Evolutionary conservation across 257 asterid genomes (phyloP).

Genomic region (Lavandula angustifolia): DNA sequence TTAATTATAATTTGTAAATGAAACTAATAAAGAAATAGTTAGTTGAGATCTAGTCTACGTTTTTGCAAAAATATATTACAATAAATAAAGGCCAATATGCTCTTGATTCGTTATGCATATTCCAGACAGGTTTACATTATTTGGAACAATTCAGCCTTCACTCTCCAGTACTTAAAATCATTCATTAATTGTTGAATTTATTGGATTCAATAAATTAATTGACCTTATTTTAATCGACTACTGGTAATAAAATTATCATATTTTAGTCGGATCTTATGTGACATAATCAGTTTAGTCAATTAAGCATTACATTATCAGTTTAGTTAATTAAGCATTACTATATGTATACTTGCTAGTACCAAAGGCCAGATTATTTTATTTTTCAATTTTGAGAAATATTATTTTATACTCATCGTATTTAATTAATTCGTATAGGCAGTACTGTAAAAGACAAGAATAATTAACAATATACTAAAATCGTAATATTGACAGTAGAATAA

Average conservation of each 20-base stretch:
- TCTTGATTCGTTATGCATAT: slow-evolving; percentile 28
- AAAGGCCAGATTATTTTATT: too few species aligned
- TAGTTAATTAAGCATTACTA: too few species aligned
- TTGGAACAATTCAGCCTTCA: not conserved
- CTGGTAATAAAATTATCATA: too few species aligned
- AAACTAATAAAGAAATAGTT: not conserved
- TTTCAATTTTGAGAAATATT: too few species aligned
- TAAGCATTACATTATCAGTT: too few species aligned
- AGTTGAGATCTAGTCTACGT: slow-evolving; percentile 30
- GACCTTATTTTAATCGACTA: not conserved
- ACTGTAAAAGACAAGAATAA: too few species aligned
- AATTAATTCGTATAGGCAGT: too few species aligned
- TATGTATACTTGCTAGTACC: too few species aligned
- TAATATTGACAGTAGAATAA: too few species aligned
- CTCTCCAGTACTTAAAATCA: not conserved
- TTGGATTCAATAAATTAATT: not conserved
- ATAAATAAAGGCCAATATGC: slow-evolving; percentile 5
- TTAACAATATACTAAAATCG: too few species aligned
- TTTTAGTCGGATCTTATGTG: not conserved
- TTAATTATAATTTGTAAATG: slow-evolving; percentile 21
- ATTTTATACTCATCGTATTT: too few species aligned
- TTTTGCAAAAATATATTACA: not conserved
- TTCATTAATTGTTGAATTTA: not conserved
- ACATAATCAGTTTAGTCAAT: too few species aligned
- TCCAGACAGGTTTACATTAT: slow-evolving; percentile 16